A percentile compares a stretch with the other conserved stretches of the same genome.
Conservation (phyloP, 495 filamentous ascomycete genomes). For the Daldinia bambusicola region DNA sequence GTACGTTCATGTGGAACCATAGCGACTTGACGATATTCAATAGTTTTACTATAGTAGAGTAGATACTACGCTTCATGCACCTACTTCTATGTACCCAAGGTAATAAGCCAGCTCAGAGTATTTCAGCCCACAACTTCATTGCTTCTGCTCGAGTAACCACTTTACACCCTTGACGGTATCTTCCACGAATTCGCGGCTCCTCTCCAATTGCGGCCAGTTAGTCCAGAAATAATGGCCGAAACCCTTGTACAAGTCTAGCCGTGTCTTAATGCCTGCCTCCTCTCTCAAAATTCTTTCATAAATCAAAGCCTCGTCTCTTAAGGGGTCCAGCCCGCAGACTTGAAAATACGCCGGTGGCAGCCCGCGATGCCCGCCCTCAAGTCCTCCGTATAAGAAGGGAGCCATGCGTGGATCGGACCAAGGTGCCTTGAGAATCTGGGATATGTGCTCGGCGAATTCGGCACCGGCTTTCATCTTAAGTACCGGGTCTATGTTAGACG, state of each 20-base stretch:
- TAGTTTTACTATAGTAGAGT: too few relatives aligned
- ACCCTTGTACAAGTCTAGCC: slow-evolving; percentile 54
- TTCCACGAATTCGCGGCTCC: slow-evolving; percentile 40
- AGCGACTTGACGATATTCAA: background rate
- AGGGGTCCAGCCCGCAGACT: slow-evolving; percentile 53
- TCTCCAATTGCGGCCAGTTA: slow-evolving; percentile 41
- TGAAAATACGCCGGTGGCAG: slow-evolving; percentile 53
- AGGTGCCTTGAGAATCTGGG: slow-evolving; percentile 10
- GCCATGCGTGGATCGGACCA: slow-evolving; percentile 36
- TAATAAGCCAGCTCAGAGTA: background rate
- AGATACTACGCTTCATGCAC: too few relatives aligned
- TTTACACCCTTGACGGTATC: slow-evolving; percentile 38
- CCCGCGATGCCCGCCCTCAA: slow-evolving; percentile 33
- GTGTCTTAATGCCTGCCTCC: slow-evolving; percentile 49
- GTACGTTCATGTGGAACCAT: background rate
- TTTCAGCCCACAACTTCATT: slow-evolving; percentile 2
- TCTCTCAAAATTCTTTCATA: slow-evolving; percentile 55
- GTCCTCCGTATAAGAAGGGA: slow-evolving; percentile 34
- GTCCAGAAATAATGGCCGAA: slow-evolving; percentile 60
- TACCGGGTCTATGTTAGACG: slow-evolving; percentile 36
- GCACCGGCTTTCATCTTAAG: slow-evolving; percentile 16
- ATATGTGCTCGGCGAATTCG: slow-evolving; percentile 8
- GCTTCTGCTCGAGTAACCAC: slow-evolving; percentile 41
- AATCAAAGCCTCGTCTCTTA: slow-evolving; percentile 55
- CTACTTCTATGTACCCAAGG: background rate